phyloP scores from a whole-genome alignment of 768 basidiomycete genomes.

The Pholiota conissans region DNA sequence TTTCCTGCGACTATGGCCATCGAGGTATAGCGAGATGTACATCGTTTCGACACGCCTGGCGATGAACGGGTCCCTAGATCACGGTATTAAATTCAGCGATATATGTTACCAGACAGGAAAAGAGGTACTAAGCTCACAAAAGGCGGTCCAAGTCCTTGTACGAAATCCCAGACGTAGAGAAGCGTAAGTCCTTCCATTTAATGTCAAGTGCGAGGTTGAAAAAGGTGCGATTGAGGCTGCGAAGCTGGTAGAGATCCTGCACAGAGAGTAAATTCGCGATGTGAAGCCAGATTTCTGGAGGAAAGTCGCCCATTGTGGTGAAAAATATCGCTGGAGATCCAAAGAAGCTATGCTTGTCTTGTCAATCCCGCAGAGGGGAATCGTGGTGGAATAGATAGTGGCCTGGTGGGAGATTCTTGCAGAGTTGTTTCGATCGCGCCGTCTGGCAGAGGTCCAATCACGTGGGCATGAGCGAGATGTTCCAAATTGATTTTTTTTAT shows the following conservation, averaged over 20 bases:
- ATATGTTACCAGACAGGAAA: not conserved
- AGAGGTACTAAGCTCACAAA: not conserved
- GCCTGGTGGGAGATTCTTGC: not conserved
- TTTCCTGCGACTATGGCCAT: not conserved
- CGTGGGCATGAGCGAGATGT: too few species aligned
- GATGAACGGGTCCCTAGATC: slow-evolving; percentile 1
- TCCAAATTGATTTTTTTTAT: too few species aligned
- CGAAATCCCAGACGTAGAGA: not conserved
- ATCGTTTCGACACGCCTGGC: slow-evolving; percentile 5
- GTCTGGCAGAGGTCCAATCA: too few species aligned
- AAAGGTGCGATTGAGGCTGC: slow-evolving; percentile 1
- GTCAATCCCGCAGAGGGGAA: not conserved
- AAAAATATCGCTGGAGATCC: not conserved
- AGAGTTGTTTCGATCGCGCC: too few species aligned
- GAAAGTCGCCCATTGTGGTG: not conserved
- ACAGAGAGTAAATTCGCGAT: not conserved
- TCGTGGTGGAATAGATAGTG: not conserved
- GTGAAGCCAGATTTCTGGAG: slow-evolving; percentile 8
- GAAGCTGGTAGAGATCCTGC: not conserved
- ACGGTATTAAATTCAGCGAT: not conserved
- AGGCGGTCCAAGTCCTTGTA: slow-evolving; percentile 1
- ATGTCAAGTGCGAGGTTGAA: not conserved
- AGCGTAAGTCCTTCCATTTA: slow-evolving; percentile 4
- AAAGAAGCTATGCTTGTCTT: not conserved
- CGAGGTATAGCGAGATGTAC: slow-evolving; percentile 5